Evolutionary conservation across 2,329 filamentous ascomycete species (phyloP), one percentile per base, ranked within the genome.

Genomic region (Ophiostoma pallidulum): DNA sequence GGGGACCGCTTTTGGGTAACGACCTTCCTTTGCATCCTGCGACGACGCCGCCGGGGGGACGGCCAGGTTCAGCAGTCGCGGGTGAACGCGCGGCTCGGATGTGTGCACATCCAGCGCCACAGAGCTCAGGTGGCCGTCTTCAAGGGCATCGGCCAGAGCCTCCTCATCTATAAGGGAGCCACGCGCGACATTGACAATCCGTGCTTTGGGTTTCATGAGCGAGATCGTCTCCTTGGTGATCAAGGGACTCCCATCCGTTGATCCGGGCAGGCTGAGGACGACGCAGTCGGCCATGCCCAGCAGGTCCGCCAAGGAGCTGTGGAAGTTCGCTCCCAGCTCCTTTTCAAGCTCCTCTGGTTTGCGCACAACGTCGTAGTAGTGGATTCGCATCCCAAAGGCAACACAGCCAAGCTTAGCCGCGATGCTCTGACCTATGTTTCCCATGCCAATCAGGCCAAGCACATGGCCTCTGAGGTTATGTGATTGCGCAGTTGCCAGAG

Each of bases 401-500:
- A 40, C 3, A 19, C 41, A 29, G 31, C 52, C 52, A 4, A 54
- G 41, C 55, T 81, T 83, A 39, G 73, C 74, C 41, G 80, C 84
- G 18, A 88, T 72, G 31, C 69, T 69, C 54, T 74, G 75, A 3
- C 80, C 79, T 51, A 83, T 80, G 51, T 81, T 78, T 3, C 84
- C 84, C 3, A 88, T 69, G 0, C 84, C 84, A 22, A 89, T 73
- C 24, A 88, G 71, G 0, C 82, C 84, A 0, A 88, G 69, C 1
- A 66, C 66, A 45, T 77, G 74, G 12, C 71, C 69, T 16, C 76
- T 73, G 1, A 82, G 80, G 61, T 85, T 86, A 56, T 76, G 75
- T 2, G 81, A 79, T 13, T 71, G 68, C 5, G 70, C 68, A 0
- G 80, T 78, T 2, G 80, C 76, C 48, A 73, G 69, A 12, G 67